Evolutionary conservation across 2,329 filamentous ascomycete species (phyloP), one percentile per base, ranked within the genome.

Genomic region (Chalara sp.): DNA sequence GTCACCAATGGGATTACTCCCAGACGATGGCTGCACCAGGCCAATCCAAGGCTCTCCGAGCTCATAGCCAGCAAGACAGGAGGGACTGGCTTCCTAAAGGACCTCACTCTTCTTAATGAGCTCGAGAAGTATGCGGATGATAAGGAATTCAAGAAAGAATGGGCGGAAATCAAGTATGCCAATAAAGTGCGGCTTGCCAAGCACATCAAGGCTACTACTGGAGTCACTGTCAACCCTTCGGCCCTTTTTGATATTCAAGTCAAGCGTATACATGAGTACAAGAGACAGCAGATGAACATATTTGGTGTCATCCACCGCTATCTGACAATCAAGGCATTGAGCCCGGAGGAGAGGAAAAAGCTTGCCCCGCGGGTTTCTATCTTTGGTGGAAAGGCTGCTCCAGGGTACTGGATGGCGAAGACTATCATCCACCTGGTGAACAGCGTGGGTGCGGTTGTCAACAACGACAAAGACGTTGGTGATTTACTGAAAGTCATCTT

Each of bases 381-480:
- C 68, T 97, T 99, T 67, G 93, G 93, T 65, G 93, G 93, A 62
- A 99, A 99, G 73, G 93, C 93, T 30, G 93, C 93, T 2, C 93
- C 93, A 0, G 93, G 93, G 12, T 99, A 99, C 76, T 99, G 93
- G 93, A 99, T 97, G 93, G 93, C 93, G 37, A 99, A 99, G 80
- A 95, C 93, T 40, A 90, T 96, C 59, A 99, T 99, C 62, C 92
- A 97, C 67, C 80, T 99, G 51, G 84, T 99, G 75, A 97, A 96
- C 74, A 86, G 84, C 55, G 93, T 97, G 30, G 90, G 89, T 4
- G 73, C 82, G 12, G 87, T 97, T 3, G 86, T 99, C 60, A 99
- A 99, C 75, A 87, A 88, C 40, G 93, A 99, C 63, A 76, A 82
- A 42, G 93, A 97, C 33, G 84, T 97, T 65, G 92, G 92, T 32